Evolutionary conservation across 2,329 filamentous ascomycete genomes (phyloP), one percentile per base, ranked within the genome.

Genomic region (Penicillium aurantiogriseum): DNA sequence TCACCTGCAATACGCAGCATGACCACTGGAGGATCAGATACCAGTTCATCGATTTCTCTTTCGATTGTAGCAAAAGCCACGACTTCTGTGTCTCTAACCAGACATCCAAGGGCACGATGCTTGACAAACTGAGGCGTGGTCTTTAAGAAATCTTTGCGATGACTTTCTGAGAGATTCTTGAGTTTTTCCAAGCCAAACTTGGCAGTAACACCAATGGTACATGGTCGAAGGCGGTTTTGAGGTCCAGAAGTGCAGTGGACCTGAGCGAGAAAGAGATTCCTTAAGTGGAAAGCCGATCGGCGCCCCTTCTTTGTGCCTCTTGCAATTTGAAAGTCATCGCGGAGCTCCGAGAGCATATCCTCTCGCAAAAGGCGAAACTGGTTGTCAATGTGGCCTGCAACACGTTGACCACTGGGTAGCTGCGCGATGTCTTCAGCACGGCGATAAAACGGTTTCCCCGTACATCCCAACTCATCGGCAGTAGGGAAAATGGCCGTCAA

Each of bases 331-430:
- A 88, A 69, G 47, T 88, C 87, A 9, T 86, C 83, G 1, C 85
- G 80, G 2, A 92, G 75, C 60, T 88, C 87, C 0, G 79, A 83
- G 0, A 91, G 72, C 80, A 91, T 86, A 60, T 91, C 88, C 63
- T 92, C 88, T 3, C 89, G 77, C 0, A 90, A 75, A 0, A 91
- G 79, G 0, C 89, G 85, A 61, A 89, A 92, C 51, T 90, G 85
- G 65, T 88, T 89, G 64, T 90, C 88, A 0, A 89, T 70, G 67
- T 91, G 85, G 0, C 75, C 70, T 0, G 72, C 71, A 0, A 80
- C 69, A 1, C 84, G 79, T 0, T 69, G 63, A 1, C 74, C 57
- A 13, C 66, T 33, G 1, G 74, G 56, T 0, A 70, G 58, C 1
- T 82, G 71, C 1, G 76, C 70, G 0, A 88, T 74, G 2, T 82